These are phyloP conservation scores for Symbiodinium natans DNA, from an alignment of 73 alveolate species.

Conservation along the genomic window DNA sequence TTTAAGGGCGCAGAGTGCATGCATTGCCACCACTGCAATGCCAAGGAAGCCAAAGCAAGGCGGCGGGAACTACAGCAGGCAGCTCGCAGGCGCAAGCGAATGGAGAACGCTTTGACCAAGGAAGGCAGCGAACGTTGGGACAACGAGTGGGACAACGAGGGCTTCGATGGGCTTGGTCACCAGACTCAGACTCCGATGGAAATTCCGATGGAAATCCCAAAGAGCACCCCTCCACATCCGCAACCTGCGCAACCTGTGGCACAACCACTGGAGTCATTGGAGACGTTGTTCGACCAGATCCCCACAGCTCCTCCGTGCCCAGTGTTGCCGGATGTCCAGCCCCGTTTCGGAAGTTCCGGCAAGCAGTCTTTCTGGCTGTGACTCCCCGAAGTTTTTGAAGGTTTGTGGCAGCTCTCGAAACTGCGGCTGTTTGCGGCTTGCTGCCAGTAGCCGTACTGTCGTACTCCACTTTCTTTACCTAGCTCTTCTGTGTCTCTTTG, in stretches of 20 bases:
- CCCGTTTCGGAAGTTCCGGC: background rate
- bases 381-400: background rate
- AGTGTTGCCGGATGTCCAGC: background rate
- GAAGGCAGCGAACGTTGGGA: background rate
- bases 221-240: background rate
- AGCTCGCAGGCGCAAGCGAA: slow-evolving; percentile 81
- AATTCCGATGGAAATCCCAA: background rate
- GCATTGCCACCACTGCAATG: slow-evolving; percentile 64
- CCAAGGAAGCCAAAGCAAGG: slow-evolving; percentile 65
- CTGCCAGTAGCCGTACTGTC: too few relatives aligned
- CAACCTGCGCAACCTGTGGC: background rate
- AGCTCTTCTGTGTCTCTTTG: too few relatives aligned
- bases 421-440: too few relatives aligned
- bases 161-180: background rate
- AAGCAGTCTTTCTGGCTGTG: slow-evolving; percentile 25
- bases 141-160: background rate
- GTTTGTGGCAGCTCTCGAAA: background rate
- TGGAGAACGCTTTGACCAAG: background rate
- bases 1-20: slow-evolving; percentile 60
- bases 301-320: background rate
- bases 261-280: background rate
- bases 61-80: slow-evolving; percentile 79
- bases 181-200: background rate
- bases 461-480: too few relatives aligned
- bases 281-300: background rate